Base-by-base conservation (phyloP, 768 basidiomycete species). In the Rhodosporidiobolus odoratus region DNA sequence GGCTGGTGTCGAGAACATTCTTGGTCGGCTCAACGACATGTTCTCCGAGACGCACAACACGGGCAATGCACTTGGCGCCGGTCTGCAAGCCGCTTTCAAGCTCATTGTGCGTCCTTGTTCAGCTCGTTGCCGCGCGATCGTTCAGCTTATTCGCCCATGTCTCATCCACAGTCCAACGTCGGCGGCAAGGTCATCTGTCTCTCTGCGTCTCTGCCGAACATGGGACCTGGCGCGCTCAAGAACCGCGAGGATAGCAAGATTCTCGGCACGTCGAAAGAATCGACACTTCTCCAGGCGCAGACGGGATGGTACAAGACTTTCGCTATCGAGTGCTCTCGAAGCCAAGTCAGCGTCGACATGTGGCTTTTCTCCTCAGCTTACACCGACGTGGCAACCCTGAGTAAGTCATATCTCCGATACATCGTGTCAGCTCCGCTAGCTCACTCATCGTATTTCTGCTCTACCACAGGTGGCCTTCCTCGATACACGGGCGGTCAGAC, bases 291-390 rank as follows among this genome's bases (percentile, higher is more conserved):
- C 41, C 92, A 94, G 83, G 85, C 96, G n/a, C 92, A 90, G 0
- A 89, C 89, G 25, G 86, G 89, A 6, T 99, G 95, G 83, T 98
- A 97, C 84, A 99, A 99, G 83, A 92, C 91, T 0, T 97, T 98
- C 75, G 93, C 96, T 25, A 99, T 98, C 77, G 96, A 98, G 76
- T 98, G 95, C 79, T 97, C 95, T 19, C 87, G 94, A 67, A 88
- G 91, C 8, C 96, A 98, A 80, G 91, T 99, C 54, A 92, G 93
- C 0, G 95, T 98, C 68, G 95, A 98, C 79, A 97, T 99, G 95
- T 98, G 98, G 88, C 83, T 99, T 67, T 98, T 97, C 83, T 91
- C 91, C 74, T 84, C 92, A 13, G 83, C 84, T 27, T 99, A 98
- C 78, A 93, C 94, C 75, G 96, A 98, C 80, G 92, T 98, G 53